Conservation (phyloP, 192 early-diverging fungal species). For the Funneliformis mosseae region DNA sequence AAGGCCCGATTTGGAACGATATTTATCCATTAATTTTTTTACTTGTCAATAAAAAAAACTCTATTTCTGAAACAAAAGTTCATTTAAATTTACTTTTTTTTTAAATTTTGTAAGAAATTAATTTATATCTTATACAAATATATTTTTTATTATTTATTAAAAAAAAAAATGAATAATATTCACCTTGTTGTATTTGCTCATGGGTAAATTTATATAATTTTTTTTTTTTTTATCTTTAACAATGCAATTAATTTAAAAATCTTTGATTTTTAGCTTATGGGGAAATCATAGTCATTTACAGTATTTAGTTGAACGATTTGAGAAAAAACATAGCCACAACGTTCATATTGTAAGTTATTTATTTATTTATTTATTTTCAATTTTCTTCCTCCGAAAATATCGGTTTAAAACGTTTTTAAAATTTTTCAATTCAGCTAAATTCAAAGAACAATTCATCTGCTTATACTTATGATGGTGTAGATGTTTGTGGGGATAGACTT, state of each 20-base stretch:
- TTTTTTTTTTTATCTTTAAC: background rate
- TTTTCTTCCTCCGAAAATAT: too few species aligned
- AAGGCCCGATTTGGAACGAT: too few species aligned
- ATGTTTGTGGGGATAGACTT: conserved; percentile 55
- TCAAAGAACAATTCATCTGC: conserved; percentile 47
- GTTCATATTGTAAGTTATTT: conserved; percentile 16
- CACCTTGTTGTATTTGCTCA: conserved; percentile 12
- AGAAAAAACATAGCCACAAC: background rate
- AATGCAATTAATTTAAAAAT: background rate
- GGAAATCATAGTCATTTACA: conserved; percentile 28
- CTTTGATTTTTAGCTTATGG: conserved; percentile 26
- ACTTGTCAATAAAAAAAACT: too few species aligned
- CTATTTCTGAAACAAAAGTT: too few species aligned
- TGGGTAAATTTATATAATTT: conserved; percentile 2
- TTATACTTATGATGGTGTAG: conserved; percentile 60
- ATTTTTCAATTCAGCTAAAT: conserved; percentile 45
- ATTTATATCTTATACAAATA: too few species aligned
- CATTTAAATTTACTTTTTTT: too few species aligned
- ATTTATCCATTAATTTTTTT: too few species aligned
- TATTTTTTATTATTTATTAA: too few species aligned
- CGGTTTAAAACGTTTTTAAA: background rate
- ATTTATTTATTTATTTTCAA: background rate
- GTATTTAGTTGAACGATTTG: conserved; percentile 17
- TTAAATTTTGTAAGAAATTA: too few species aligned
- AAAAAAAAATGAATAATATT: conserved; percentile 4